Conservation (phyloP, 768 basidiomycete genomes). For the Melanogaster broomeanus region DNA sequence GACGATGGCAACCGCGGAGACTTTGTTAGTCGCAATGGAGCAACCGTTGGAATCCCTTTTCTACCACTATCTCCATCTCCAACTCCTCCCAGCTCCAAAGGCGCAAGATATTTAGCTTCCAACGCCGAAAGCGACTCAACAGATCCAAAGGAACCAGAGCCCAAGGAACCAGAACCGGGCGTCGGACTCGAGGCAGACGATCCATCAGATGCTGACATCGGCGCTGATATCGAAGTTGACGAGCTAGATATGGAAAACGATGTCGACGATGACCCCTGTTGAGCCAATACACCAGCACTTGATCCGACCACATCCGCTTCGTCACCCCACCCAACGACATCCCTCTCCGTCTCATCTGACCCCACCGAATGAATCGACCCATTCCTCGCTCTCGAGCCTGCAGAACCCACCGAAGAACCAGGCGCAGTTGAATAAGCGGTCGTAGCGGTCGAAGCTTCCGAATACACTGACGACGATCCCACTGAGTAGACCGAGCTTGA, state of each 20-base stretch:
- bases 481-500: slow-evolving; percentile 28
- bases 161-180: slow-evolving; percentile 6
- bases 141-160: slow-evolving; percentile 13
- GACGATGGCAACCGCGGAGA: slow-evolving; percentile 22
- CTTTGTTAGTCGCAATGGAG: slow-evolving; percentile 29
- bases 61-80: not conserved
- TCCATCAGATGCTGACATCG: slow-evolving; percentile 10
- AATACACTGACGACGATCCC: slow-evolving; percentile 27
- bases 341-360: slow-evolving; percentile 20
- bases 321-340: slow-evolving; percentile 9
- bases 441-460: slow-evolving; percentile 29
- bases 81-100: slow-evolving; percentile 17
- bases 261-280: not conserved
- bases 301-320: slow-evolving; percentile 9
- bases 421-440: slow-evolving; percentile 18
- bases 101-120: slow-evolving; percentile 21
- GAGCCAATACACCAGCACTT: not conserved
- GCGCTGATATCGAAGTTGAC: slow-evolving; percentile 15
- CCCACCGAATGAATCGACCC: slow-evolving; percentile 12
- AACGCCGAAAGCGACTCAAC: slow-evolving; percentile 25
- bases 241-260: slow-evolving; percentile 9
- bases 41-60: slow-evolving; percentile 11
- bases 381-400: slow-evolving; percentile 3
- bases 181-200: slow-evolving; percentile 22
- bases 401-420: not conserved